phyloP scores from a whole-genome alignment of 2,329 filamentous ascomycete species.

The Alternaria dauci region DNA sequence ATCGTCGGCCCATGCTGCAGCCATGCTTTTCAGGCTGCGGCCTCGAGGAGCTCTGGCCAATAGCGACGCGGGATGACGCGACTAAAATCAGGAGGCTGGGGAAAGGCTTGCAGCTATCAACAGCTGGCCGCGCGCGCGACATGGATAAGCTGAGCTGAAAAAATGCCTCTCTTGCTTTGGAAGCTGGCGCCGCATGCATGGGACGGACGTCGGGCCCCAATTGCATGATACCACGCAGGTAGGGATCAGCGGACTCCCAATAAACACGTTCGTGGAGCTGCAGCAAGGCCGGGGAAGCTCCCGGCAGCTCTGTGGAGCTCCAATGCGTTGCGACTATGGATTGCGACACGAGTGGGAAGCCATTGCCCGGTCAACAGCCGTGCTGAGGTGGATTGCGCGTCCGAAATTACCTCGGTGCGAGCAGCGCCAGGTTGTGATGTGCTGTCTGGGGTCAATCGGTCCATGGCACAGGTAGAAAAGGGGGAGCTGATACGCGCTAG shows the following conservation, averaged over 20 bases:
- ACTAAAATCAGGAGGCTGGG: conserved; percentile 39
- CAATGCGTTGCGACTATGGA: conserved; percentile 16
- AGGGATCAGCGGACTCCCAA: conserved; percentile 26
- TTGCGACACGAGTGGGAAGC: conserved; percentile 18
- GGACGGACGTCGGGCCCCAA: conserved; percentile 35
- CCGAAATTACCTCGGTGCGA: conserved; percentile 37
- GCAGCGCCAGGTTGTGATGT: conserved; percentile 14
- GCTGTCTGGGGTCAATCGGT: conserved; percentile 10
- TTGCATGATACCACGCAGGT: conserved; percentile 44
- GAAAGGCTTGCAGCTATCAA: conserved; percentile 24
- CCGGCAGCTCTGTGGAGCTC: conserved; percentile 25
- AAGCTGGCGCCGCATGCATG: conserved; percentile 41
- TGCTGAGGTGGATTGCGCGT: conserved; percentile 26
- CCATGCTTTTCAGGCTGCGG: conserved; percentile 23
- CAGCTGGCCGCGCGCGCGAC: conserved; percentile 24
- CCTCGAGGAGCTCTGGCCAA: conserved; percentile 26
- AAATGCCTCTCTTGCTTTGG: conserved; percentile 30
- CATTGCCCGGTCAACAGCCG: conserved; percentile 41
- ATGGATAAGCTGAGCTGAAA: conserved; percentile 44
- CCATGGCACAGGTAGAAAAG: conserved; percentile 25
- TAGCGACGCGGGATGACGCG: conserved; percentile 25
- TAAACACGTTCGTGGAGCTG: conserved; percentile 27
- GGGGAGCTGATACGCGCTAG: conserved; percentile 38
- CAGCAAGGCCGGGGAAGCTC: conserved; percentile 28
- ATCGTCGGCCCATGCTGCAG: conserved; percentile 14